Percentiles rank a stretch among this genome's conserved stretches.
These are phyloP conservation scores for Chlorella sorokiniana DNA, from an alignment of 139 green algal genomes.

Conservation along the genomic window DNA sequence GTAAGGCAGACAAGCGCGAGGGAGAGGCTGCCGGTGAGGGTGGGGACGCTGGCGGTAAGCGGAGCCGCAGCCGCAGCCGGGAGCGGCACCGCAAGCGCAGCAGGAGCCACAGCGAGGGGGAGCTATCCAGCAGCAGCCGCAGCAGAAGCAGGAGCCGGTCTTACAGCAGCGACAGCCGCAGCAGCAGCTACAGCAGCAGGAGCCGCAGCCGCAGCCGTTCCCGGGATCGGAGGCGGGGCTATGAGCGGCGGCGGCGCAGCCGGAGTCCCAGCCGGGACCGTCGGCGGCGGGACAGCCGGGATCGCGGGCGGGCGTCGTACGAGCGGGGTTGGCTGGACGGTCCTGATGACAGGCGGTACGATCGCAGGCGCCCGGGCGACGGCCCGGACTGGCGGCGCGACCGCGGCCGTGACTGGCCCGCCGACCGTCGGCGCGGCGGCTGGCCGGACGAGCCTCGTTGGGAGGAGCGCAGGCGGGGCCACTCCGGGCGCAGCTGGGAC, in stretches of 20 bases:
- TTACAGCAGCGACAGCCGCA: background rate
- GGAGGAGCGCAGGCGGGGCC: too few relatives aligned
- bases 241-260: background rate
- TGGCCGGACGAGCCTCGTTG: too few relatives aligned
- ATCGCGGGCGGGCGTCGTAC: too few relatives aligned
- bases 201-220: background rate
- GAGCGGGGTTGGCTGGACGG: too few relatives aligned
- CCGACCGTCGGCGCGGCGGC: too few relatives aligned
- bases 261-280: constrained; percentile 8
- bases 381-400: too few relatives aligned
- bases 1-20: background rate
- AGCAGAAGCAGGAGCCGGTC: background rate
- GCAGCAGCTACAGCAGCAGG: background rate
- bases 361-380: too few relatives aligned
- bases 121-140: constrained; percentile 1
- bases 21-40: background rate
- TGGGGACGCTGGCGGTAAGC: background rate
- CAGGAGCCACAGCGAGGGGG: constrained; percentile 1
- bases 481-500: too few relatives aligned
- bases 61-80: constrained; percentile 5
- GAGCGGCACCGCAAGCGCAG: background rate
- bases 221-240: background rate
- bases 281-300: too few relatives aligned
- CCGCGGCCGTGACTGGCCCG: too few relatives aligned
- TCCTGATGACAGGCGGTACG: too few relatives aligned